Evolutionary conservation across 331 rosid species (phyloP), one percentile per base, ranked within the genome.

Genomic region (Rhamnella rubrinervis): DNA sequence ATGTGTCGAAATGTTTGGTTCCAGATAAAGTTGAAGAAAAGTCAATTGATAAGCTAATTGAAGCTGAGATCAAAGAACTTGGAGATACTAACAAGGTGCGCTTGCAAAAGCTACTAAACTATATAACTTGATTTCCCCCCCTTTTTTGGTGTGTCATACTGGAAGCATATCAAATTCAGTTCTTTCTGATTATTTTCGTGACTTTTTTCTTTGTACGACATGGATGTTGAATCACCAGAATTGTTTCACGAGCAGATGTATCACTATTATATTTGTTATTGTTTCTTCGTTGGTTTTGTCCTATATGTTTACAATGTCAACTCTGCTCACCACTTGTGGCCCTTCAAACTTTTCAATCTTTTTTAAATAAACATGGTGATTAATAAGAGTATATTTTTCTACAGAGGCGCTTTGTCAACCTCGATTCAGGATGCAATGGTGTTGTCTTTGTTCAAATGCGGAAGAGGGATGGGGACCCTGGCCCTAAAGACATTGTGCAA

Each of bases 351-450:
- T 51, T 8, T 41, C 49, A 9, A 12, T 44, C 49, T 41, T 3
- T 4, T 31, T 44, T 16, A 1, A 44, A 44, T 44, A 44, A 44
- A 9, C 46, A 55, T 2, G 44, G 39, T 50, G 40, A 25, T 51
- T 28, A 9, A 3, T 61, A 59, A 82, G 39, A 3, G 61, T 62
- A 67, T 16, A 41, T 52, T 77, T 52, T 61, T 68, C 68, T 76
- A 18, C 86, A 88, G 96, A 85, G 96, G 75, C 81, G 84, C 59
- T 88, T 93, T 81, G 53, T 84, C 79, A 86, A 81, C 82, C 92
- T 91, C 66, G 98, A 93, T 61, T 84, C 95, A 12, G 97, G 97
- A 35, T 93, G 98, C 70, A 88, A 91, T 63, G 98, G 98, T 78
- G 88, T 93, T 11, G 86, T 87, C 71, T 87, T 93, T 69, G 79